Evolutionary conservation across 768 basidiomycete genomes (phyloP).

Genomic region (Thelephora ganbajun): DNA sequence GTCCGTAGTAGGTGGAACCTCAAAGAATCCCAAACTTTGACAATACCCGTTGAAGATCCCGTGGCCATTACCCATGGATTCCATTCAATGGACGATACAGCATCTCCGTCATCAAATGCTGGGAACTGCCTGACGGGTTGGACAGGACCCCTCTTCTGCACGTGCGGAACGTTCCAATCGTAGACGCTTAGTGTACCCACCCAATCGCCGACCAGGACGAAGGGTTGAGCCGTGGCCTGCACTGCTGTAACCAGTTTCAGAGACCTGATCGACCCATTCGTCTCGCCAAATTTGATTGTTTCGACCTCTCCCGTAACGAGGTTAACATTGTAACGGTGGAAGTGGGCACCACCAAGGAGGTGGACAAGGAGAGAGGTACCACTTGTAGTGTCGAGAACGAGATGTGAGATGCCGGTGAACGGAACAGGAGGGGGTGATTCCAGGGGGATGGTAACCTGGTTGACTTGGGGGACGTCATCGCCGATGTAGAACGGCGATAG

Average conservation of each 20-base stretch:
- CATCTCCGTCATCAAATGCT: conserved; percentile 42
- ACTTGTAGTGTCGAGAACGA: conserved; percentile 4
- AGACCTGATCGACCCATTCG: conserved; percentile 35
- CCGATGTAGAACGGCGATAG: conserved; percentile 16
- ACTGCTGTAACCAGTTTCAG: conserved; percentile 34
- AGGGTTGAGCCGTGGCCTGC: conserved; percentile 24
- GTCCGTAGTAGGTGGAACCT: conserved; percentile 42
- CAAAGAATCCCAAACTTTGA: conserved; percentile 52
- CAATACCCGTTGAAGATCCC: conserved; percentile 48
- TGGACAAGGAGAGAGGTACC: conserved; percentile 30
- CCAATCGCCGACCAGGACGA: conserved; percentile 50
- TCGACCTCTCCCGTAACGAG: conserved; percentile 16
- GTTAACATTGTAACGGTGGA: conserved; percentile 37
- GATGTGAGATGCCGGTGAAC: background rate
- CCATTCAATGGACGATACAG: conserved; percentile 52
- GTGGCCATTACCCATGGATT: conserved; percentile 45
- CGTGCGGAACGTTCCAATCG: conserved; percentile 24
- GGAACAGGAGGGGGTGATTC: background rate
- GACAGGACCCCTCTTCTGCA: conserved; percentile 6
- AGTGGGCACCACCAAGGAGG: conserved; percentile 32
- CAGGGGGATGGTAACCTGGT: background rate
- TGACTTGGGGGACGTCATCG: conserved; percentile 1
- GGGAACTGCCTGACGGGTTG: conserved; percentile 36
- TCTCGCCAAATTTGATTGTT: conserved; percentile 34
- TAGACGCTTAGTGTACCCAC: conserved; percentile 55